Evolutionary conservation across 352 stramenopile genomes (phyloP).

Genomic region (Phytophthora tentaculata): DNA sequence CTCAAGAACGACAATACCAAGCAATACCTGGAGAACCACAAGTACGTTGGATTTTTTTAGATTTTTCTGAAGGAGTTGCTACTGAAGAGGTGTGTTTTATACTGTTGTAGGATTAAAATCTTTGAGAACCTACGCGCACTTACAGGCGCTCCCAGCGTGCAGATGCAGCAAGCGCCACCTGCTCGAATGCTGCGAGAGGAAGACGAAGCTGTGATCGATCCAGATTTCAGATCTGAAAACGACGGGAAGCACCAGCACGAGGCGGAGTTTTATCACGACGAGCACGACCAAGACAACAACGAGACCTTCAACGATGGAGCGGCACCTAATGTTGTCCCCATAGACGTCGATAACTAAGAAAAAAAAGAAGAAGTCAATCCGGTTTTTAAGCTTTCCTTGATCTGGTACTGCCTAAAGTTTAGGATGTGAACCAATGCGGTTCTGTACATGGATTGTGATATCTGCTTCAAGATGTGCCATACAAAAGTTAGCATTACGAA

Average conservation of each 20-base stretch:
- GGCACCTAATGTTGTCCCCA: constrained; percentile 61
- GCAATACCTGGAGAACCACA: constrained; percentile 85
- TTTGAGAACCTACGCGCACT: constrained; percentile 82
- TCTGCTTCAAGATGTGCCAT: constrained; percentile 2
- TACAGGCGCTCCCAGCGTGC: constrained; percentile 75
- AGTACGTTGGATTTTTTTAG: constrained; percentile 41
- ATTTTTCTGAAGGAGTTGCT: not conserved
- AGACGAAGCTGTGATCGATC: constrained; percentile 72
- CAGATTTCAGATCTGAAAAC: constrained; percentile 65
- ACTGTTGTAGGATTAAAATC: constrained; percentile 70
- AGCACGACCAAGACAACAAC: constrained; percentile 67
- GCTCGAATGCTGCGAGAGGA: constrained; percentile 72
- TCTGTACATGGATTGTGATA: not conserved
- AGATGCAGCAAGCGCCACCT: constrained; percentile 74
- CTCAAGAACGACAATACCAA: constrained; percentile 80
- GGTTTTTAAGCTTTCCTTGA: no score
- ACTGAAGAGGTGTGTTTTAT: constrained; percentile 12
- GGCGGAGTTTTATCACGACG: constrained; percentile 77
- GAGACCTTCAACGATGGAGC: constrained; percentile 44
- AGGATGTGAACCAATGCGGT: no score
- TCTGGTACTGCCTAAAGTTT: no score
- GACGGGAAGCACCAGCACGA: constrained; percentile 75
- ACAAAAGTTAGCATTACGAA: not conserved
- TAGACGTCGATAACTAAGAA: constrained; percentile 59
- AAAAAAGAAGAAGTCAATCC: no score